Conservation (phyloP, 805 yeast genomes). For the Yarrowia alimentaria region DNA sequence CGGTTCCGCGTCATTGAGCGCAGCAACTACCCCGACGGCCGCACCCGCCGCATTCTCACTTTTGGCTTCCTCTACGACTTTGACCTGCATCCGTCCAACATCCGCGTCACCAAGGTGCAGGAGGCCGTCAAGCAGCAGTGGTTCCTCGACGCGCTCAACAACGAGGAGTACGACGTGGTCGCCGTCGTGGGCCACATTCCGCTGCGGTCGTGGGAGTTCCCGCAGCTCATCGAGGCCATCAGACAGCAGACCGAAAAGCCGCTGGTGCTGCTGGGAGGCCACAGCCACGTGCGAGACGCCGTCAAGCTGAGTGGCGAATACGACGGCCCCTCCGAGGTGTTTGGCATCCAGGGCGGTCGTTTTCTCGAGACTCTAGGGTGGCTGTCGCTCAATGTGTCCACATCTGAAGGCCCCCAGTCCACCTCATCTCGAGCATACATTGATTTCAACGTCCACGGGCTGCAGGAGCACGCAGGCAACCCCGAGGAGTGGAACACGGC, state of each 20-base stretch:
- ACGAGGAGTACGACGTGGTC: slow-evolving; percentile 57
- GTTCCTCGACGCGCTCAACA: slow-evolving; percentile 53
- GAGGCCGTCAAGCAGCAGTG: slow-evolving; percentile 58
- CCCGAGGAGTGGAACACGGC: slow-evolving; percentile 29
- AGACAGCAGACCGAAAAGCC: slow-evolving; percentile 55
- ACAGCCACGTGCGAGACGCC: slow-evolving; percentile 88
- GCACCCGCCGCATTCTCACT: slow-evolving; percentile 52
- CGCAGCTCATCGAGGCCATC: slow-evolving; percentile 56
- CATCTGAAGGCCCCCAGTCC: slow-evolving; percentile 24
- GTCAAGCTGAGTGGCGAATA: slow-evolving; percentile 60
- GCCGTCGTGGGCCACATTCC: slow-evolving; percentile 82
- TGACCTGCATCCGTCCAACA: slow-evolving; percentile 53
- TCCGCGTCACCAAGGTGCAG: slow-evolving; percentile 62
- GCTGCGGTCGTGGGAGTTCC: slow-evolving; percentile 49
- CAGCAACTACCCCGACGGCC: not conserved
- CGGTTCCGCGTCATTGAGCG: slow-evolving; percentile 41
- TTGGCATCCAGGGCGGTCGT: slow-evolving; percentile 80
- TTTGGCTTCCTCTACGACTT: slow-evolving; percentile 82
- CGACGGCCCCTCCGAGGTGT: slow-evolving; percentile 62
- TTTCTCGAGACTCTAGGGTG: slow-evolving; percentile 95
- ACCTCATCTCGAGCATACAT: slow-evolving; percentile 59
- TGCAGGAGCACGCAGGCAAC: slow-evolving; percentile 55
- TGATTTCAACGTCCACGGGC: slow-evolving; percentile 75
- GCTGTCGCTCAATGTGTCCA: slow-evolving; percentile 52
- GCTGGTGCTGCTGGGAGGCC: slow-evolving; percentile 92